phyloP scores from a whole-genome alignment of 2,329 filamentous ascomycete genomes.

The Colletotrichum godetiae region DNA sequence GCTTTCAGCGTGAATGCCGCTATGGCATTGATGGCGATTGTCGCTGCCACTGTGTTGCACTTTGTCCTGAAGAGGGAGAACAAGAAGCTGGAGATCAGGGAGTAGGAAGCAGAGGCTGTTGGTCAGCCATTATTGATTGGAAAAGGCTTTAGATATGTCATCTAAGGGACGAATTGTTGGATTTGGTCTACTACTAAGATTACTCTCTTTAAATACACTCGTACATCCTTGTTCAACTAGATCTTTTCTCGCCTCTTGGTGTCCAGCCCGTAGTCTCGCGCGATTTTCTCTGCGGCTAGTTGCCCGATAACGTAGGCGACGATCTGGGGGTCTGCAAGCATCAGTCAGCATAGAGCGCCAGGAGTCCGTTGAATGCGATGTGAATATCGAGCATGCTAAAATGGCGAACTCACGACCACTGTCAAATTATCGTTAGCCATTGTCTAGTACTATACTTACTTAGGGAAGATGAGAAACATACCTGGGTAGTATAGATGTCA shows the following conservation, averaged over 20 bases:
- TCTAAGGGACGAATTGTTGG: background rate
- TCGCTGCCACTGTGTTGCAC: constrained; percentile 36
- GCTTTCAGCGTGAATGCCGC: constrained; percentile 42
- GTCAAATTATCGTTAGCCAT: background rate
- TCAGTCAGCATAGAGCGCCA: background rate
- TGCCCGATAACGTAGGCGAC: constrained; percentile 19
- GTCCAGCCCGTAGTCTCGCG: background rate
- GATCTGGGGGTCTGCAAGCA: constrained; percentile 16
- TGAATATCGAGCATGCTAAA: background rate
- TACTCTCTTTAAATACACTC: background rate
- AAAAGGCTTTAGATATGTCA: constrained; percentile 37
- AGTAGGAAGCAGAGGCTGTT: constrained; percentile 35
- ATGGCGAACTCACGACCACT: constrained; percentile 20
- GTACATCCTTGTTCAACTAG: fast-evolving
- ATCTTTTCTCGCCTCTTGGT: background rate
- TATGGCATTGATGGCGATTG: constrained; percentile 40
- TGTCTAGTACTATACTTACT: background rate
- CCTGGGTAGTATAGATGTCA: background rate
- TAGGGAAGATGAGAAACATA: background rate
- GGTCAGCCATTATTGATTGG: constrained; percentile 6
- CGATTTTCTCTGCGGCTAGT: constrained; percentile 1
- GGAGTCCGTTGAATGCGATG: background rate
- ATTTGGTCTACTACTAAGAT: background rate
- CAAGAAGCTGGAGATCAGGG: constrained; percentile 35
- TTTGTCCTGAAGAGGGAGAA: constrained; percentile 40